A percentile compares a stretch with the other conserved stretches of the same genome.
phyloP scores from a whole-genome alignment of 164 flowering plant species.

The Chimonanthus praecox region DNA sequence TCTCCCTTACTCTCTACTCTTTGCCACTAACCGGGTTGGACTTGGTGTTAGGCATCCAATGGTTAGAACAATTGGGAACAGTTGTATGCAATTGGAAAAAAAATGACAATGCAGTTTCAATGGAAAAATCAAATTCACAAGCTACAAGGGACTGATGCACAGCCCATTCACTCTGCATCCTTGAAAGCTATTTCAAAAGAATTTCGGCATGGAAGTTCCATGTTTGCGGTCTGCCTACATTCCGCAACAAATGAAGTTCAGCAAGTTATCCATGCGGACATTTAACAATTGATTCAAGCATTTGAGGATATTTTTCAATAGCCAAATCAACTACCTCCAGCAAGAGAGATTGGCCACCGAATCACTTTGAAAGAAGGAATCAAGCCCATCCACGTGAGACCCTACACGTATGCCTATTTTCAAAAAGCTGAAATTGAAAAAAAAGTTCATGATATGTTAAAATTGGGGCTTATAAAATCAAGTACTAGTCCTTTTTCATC shows the following conservation, averaged over 20 bases:
- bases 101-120: neutral
- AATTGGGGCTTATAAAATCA: neutral
- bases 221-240: constrained; percentile 7
- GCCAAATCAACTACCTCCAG: neutral
- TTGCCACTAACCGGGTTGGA: neutral
- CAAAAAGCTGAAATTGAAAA: constrained; percentile 5
- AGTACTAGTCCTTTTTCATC: neutral
- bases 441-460: constrained; percentile 7
- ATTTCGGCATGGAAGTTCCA: neutral
- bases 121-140: neutral
- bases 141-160: neutral
- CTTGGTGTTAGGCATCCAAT: neutral
- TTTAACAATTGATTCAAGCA: too few relatives aligned
- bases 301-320: neutral
- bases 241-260: neutral
- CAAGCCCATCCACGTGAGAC: neutral
- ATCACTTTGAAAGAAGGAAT: neutral
- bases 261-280: neutral
- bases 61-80: neutral
- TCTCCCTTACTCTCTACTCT: neutral
- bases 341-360: neutral
- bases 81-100: neutral
- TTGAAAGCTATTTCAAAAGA: neutral
- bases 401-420: constrained; percentile 8
- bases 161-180: neutral